Conservation (phyloP, 345 rosid genomes). For the Eucalyptus sp. region DNA sequence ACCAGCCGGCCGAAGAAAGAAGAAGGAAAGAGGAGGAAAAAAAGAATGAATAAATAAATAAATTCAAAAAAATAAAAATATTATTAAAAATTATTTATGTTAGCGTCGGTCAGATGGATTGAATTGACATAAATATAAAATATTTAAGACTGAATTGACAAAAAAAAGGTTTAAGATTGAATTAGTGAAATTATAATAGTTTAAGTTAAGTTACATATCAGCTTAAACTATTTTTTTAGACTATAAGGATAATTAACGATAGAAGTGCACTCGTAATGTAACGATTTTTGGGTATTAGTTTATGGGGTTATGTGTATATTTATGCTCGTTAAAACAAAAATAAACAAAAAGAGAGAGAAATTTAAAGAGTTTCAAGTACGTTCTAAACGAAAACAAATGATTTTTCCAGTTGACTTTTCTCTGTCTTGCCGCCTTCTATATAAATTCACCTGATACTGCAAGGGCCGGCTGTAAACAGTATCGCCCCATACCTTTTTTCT, state of each 20-base stretch:
- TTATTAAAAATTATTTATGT: neutral
- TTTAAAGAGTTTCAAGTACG: neutral
- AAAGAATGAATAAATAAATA: too few species aligned
- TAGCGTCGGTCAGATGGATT: fast-evolving
- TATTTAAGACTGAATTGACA: fast-evolving
- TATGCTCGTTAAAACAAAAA: neutral
- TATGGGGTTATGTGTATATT: neutral
- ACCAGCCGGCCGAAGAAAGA: neutral
- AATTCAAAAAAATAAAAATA: too few species aligned
- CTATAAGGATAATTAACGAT: too few species aligned
- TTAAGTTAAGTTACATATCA: too few species aligned
- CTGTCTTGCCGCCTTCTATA: neutral
- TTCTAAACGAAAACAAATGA: neutral
- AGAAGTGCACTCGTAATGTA: too few species aligned
- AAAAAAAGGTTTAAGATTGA: fast-evolving
- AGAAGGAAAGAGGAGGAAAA: neutral
- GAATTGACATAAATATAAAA: too few species aligned
- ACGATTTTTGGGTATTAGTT: too few species aligned
- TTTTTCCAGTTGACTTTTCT: neutral
- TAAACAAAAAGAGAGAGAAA: neutral
- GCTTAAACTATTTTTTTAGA: too few species aligned
- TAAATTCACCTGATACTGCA: neutral
- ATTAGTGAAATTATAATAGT: too few species aligned
- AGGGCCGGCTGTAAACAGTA: neutral
- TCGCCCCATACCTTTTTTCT: neutral